Evolutionary conservation across 1,139 yeast genomes (phyloP), one percentile per base, ranked within the genome.

Genomic region (Blastobotrys apis): DNA sequence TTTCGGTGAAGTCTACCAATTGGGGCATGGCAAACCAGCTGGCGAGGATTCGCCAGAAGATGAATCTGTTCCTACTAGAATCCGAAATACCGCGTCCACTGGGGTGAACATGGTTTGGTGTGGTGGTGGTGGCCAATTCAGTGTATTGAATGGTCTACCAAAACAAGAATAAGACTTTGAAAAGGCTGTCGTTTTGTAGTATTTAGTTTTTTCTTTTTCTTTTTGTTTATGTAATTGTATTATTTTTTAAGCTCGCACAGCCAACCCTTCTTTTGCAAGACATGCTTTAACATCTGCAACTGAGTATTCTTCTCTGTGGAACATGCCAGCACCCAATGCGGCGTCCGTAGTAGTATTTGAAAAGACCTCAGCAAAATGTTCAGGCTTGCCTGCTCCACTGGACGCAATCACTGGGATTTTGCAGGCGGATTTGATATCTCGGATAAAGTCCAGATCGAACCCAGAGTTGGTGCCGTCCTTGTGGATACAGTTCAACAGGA

Each of bases 311-410:
- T 84, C 92, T 60, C 97, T 75, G 70, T 92, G 98, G 71, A 92
- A 92, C 80, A 92, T 82, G 37, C 98, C 98, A 3, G 98, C 98
- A 25, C 98, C 98, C 44, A 92, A 73, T 10, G 98, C 97, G 39
- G 98, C 98, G 67, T 92, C 98, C 2, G 92, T 83, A 3, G 78
- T 74, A 23, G 97, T 87, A 37, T 80, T 73, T 41, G 72, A 73
- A 60, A 92, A 92, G 1, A 87, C 98, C 53, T 90, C 87, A 52
- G 77, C 78, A 63, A 92, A 92, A 67, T 92, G 97, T 47, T 72
- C 75, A 2, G 98, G 98, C 32, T 71, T 78, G 37, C 98, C 98
- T 5, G 98, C 98, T 40, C 98, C 98, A 48, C 94, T 83, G 17
- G 97, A 87, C 0, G 98, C 97, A 64, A 92, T 92, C 1, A 92